phyloP scores from a whole-genome alignment of 2,329 filamentous ascomycete genomes.

The Diaporthe helianthi region DNA sequence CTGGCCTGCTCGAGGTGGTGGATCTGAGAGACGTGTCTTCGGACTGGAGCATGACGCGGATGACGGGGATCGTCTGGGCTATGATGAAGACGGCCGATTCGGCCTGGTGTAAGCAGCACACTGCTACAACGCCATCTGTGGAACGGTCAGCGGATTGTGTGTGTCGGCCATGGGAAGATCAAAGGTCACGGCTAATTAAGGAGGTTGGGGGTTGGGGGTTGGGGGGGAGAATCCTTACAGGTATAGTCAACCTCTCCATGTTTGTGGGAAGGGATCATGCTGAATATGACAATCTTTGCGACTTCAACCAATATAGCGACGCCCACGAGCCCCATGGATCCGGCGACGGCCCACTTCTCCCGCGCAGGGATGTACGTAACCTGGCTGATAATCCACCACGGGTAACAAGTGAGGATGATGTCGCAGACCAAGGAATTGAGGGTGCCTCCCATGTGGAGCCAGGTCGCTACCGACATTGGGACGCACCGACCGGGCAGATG shows the following conservation, averaged over 20 bases:
- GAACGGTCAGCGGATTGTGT: neutral
- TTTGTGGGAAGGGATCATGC: neutral
- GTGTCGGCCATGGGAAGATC: neutral
- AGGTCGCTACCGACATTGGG: neutral
- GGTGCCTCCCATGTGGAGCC: constrained; percentile 8
- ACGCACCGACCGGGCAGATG: constrained; percentile 5
- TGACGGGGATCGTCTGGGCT: constrained; percentile 17
- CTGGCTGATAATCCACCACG: constrained; percentile 22
- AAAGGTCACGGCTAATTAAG: neutral
- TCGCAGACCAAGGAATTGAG: constrained; percentile 22
- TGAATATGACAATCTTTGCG: neutral
- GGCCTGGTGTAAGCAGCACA: constrained; percentile 5
- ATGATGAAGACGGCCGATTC: constrained; percentile 19
- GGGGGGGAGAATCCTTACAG: constrained; percentile 7
- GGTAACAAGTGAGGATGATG: constrained; percentile 7
- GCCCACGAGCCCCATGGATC: constrained; percentile 17
- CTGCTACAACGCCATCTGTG: neutral
- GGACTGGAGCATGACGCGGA: constrained; percentile 15
- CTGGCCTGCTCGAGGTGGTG: neutral
- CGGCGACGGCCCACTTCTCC: constrained; percentile 23
- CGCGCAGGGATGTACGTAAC: constrained; percentile 3
- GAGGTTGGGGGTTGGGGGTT: too few species aligned
- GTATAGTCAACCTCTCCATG: constrained; percentile 23
- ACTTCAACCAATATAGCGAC: neutral
- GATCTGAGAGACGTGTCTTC: neutral